Evolutionary conservation across 1,284 basidiomycete genomes (phyloP).

Genomic region (Fomitopsis schrenkii): DNA sequence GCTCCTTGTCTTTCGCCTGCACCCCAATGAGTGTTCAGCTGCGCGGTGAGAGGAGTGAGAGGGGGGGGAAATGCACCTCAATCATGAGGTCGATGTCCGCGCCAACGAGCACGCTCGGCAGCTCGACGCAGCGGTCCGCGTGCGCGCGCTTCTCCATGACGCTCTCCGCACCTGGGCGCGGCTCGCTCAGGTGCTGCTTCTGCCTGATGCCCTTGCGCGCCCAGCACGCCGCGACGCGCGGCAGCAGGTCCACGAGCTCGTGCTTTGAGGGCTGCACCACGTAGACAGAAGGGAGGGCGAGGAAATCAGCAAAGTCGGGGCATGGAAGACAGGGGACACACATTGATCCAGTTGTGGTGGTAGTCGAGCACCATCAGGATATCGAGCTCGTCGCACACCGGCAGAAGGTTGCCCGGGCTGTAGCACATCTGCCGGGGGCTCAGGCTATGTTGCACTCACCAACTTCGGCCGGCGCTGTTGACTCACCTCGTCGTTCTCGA

Average conservation of each 20-base stretch:
- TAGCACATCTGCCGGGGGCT: slow-evolving; percentile 66
- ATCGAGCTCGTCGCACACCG: slow-evolving; percentile 76
- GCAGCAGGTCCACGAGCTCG: slow-evolving; percentile 58
- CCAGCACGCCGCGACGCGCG: slow-evolving; percentile 76
- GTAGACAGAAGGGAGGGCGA: slow-evolving; percentile 10
- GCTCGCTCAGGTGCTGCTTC: slow-evolving; percentile 88
- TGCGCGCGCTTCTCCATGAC: slow-evolving; percentile 85
- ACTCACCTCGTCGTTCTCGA: slow-evolving; percentile 87
- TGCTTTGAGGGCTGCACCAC: slow-evolving; percentile 43
- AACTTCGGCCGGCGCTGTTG: not conserved
- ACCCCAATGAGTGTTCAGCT: too few species aligned
- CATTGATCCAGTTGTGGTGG: slow-evolving; percentile 74
- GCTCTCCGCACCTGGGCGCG: slow-evolving; percentile 68
- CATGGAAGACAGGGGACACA: slow-evolving; percentile 10
- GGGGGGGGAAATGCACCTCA: slow-evolving; percentile 40
- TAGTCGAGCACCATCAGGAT: slow-evolving; percentile 79
- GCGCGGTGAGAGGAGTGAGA: not conserved
- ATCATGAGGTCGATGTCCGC: slow-evolving; percentile 79
- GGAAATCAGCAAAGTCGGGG: slow-evolving; percentile 4
- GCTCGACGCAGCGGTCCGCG: slow-evolving; percentile 67
- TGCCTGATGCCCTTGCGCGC: slow-evolving; percentile 70
- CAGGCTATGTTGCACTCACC: not conserved
- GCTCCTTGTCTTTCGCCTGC: slow-evolving; percentile 86
- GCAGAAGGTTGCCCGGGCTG: slow-evolving; percentile 81
- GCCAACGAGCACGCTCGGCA: slow-evolving; percentile 50